Conservation (phyloP, 257 asterid genomes). For the Catharanthus roseus region DNA sequence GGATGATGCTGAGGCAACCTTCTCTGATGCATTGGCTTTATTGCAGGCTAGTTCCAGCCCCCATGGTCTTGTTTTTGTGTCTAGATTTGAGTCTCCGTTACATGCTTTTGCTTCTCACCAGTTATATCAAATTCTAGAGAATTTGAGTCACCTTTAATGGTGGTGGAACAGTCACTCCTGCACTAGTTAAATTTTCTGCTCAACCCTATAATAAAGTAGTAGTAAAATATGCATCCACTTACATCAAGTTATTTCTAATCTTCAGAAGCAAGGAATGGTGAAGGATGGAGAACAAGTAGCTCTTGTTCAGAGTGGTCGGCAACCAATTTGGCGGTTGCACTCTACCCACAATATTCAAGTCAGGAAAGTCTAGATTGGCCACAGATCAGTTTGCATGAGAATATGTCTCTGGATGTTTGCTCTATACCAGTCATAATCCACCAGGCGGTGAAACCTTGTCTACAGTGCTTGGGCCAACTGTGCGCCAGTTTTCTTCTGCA, state of each 20-base stretch:
- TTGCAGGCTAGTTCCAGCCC: slow-evolving; percentile 44
- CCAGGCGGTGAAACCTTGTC: neutral
- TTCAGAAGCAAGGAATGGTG: slow-evolving; percentile 83
- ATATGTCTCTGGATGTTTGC: neutral
- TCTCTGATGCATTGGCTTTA: slow-evolving; percentile 57
- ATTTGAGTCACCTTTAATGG: too few relatives aligned
- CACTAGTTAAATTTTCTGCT: neutral
- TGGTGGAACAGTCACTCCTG: too few relatives aligned
- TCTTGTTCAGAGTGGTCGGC: slow-evolving; percentile 89
- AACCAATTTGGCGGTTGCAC: slow-evolving; percentile 71
- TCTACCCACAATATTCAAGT: slow-evolving; percentile 94
- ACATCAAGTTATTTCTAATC: neutral
- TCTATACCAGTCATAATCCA: neutral
- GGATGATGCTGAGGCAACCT: slow-evolving; percentile 78
- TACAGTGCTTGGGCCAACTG: neutral
- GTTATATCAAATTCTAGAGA: too few relatives aligned
- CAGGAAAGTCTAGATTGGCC: slow-evolving; percentile 52
- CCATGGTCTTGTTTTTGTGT: neutral
- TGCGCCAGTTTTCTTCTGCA: neutral
- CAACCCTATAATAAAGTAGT: neutral
- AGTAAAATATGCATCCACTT: neutral
- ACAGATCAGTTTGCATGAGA: neutral
- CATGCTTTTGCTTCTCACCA: too few relatives aligned
- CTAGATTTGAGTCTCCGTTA: neutral
- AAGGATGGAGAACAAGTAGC: slow-evolving; percentile 90